Conservation (phyloP, 2,329 filamentous ascomycete genomes). For the Fusarium ramigenum region DNA sequence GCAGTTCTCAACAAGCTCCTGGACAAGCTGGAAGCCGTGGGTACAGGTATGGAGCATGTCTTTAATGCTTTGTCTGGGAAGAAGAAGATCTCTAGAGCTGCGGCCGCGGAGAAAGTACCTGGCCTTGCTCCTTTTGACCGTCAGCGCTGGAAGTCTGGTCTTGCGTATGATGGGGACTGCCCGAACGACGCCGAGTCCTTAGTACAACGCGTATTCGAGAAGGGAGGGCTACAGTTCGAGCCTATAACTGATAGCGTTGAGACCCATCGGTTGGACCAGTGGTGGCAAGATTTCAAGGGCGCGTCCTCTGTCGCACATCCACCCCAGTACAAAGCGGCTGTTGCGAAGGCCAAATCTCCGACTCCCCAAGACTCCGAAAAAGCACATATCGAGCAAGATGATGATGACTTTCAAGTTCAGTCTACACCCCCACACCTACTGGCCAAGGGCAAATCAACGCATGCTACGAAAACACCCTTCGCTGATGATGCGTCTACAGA, state of each 20-base stretch:
- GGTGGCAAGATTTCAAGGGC: conserved; percentile 59
- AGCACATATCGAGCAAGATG: conserved; percentile 49
- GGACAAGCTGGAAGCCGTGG: conserved; percentile 64
- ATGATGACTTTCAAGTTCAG: conserved; percentile 64
- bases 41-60: conserved; percentile 62
- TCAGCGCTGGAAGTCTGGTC: conserved; percentile 50
- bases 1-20: conserved; percentile 59
- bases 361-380: conserved; percentile 28
- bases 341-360: conserved; percentile 7
- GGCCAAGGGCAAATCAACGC: conserved; percentile 39
- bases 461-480: conserved; percentile 6
- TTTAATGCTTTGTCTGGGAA: conserved; percentile 62
- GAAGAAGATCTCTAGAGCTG: conserved; percentile 55
- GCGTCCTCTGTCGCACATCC: conserved; percentile 38
- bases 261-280: conserved; percentile 53
- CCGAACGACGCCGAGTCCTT: conserved; percentile 49
- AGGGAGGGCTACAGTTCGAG: conserved; percentile 45
- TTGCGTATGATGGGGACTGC: conserved; percentile 35
- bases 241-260: conserved; percentile 44
- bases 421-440: conserved; percentile 55
- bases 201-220: conserved; percentile 55
- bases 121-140: conserved; percentile 61
- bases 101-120: conserved; percentile 59
- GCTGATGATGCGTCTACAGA: conserved; percentile 48
- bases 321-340: conserved; percentile 22